Base-by-base conservation (phyloP, 257 asterid species). In the Solanum rostratum region DNA sequence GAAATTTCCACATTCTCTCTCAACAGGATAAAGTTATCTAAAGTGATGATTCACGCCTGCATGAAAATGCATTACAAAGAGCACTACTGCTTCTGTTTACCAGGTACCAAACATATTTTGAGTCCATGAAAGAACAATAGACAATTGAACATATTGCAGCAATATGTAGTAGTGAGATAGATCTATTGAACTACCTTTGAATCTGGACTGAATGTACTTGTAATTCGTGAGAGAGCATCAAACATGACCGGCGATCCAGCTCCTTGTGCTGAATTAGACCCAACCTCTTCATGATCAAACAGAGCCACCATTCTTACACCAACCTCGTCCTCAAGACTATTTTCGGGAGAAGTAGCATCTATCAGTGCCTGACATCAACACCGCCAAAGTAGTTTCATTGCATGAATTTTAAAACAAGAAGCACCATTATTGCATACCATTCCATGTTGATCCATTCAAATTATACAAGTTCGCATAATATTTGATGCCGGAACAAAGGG, bases 241-340 rank as follows among this genome's bases (percentile, higher is more conserved):
- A 90, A 86, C 91, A 89, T 88, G 68, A 90, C 98, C 4, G 99
- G 98, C 73, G 99, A 97, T 84, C 99, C 98, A 41, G 98, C 99
- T 88, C 99, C 99, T 90, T 97, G 99, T 46, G 97, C 99, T 22
- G 99, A 97, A 85, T 90, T 50, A 43, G 99, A 97, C 69, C 99
- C 98, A 86, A 95, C 93, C 89, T 97, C 99, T 89, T 95, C 99
- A 33, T 97, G 99, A 90, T 97, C 98, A 87, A 94, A 95, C 89
- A 95, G 88, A n/a, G 99, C 95, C 37, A 97, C 97, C 98, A 95
- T 91, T 89, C 98, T 91, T 79, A 94, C 89, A 79, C 98, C 97
- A 37, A 85, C 90, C 90, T 97, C 99, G 22, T 94, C 92, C 82
- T 91, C 86, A 20, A 97, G 98, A 90, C 93, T 90, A 90, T 84